Base-by-base conservation (phyloP, 1,284 basidiomycete genomes). In the Ceratobasidium sp. region DNA sequence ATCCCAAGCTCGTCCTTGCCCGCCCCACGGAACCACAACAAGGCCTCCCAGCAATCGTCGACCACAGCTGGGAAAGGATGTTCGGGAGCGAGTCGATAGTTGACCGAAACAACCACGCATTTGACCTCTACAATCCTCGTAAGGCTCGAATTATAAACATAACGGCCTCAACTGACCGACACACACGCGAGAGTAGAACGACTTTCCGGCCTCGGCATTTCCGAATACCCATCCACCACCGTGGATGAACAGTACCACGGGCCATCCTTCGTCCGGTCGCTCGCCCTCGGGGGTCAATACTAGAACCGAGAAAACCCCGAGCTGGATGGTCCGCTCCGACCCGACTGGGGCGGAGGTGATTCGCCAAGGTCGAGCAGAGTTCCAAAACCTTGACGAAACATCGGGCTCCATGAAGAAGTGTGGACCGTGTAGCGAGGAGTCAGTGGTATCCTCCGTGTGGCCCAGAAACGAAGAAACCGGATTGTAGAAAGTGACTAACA, bases 21-120 rank as follows among this genome's bases (percentile, higher is more conserved):
- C 45, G 87, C 75, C 27, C 77, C 75, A 64, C 83, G 73, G 1
- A 89, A 83, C 86, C 89, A 93, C 54, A 84, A 76, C 2, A 92
- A 79, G 1, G 88, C 80, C 45, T 89, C 87, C 40, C 89, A 78
- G 0, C 88, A 85, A 74, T 93, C 91, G 45, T 91, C 85, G 0
- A 91, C 85, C 0, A 89, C 90, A 0, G 86, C 85, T 1, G 91
- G 91, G 74, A 90, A 92, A 3, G 84, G 84, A 64, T 88, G 73
- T 74, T 93, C 91, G 0, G 91, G 91, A 0, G 87, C 89, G 5
- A 92, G 83, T 3, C 90, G 85, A 75, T 92, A 92, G 73, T 88
- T 86, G n/a, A 92, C 87, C 3, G 86, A 86, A 4, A 90, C 78
- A 1, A 88, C 86, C 0, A 86, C 77, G 78, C 38, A 75, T 74